Evolutionary conservation across 768 basidiomycete species (phyloP).

Genomic region (Lactifluus hygrophoroides): DNA sequence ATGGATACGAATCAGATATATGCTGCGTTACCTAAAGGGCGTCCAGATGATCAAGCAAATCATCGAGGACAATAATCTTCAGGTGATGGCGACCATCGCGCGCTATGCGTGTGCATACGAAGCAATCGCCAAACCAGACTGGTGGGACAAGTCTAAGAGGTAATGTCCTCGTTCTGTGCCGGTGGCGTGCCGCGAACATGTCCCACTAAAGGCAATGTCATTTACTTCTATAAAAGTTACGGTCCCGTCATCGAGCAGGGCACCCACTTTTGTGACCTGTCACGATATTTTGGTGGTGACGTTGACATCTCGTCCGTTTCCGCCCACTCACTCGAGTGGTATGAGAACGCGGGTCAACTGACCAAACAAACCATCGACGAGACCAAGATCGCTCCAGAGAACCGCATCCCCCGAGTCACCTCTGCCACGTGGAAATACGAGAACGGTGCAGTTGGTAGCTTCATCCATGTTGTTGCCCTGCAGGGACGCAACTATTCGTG

Average conservation of each 20-base stretch:
- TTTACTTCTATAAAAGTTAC: slow-evolving; percentile 35
- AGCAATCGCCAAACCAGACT: slow-evolving; percentile 70
- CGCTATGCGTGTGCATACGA: slow-evolving; percentile 89
- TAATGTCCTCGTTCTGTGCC: slow-evolving; percentile 21
- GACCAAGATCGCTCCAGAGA: slow-evolving; percentile 69
- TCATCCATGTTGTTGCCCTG: slow-evolving; percentile 84
- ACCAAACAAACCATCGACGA: slow-evolving; percentile 81
- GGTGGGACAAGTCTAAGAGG: slow-evolving; percentile 94
- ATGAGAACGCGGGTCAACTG: slow-evolving; percentile 80
- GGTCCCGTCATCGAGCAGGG: slow-evolving; percentile 87
- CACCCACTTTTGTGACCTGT: slow-evolving; percentile 95
- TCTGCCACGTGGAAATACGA: slow-evolving; percentile 96
- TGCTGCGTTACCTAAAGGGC: slow-evolving; percentile 88
- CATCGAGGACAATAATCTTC: slow-evolving; percentile 87
- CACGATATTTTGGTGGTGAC: slow-evolving; percentile 94
- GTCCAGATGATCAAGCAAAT: slow-evolving; percentile 97
- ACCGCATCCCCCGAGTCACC: slow-evolving; percentile 91
- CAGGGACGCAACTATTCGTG: slow-evolving; percentile 93
- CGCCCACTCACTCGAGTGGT: slow-evolving; percentile 89
- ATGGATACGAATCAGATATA: slow-evolving; percentile 48
- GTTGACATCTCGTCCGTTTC: slow-evolving; percentile 73
- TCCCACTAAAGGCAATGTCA: background rate
- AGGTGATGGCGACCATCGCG: slow-evolving; percentile 93
- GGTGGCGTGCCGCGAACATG: background rate
- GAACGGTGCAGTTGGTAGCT: slow-evolving; percentile 86